These are phyloP conservation scores for Cruciata laevipes DNA, from an alignment of 257 asterid genomes.

Conservation along the genomic window DNA sequence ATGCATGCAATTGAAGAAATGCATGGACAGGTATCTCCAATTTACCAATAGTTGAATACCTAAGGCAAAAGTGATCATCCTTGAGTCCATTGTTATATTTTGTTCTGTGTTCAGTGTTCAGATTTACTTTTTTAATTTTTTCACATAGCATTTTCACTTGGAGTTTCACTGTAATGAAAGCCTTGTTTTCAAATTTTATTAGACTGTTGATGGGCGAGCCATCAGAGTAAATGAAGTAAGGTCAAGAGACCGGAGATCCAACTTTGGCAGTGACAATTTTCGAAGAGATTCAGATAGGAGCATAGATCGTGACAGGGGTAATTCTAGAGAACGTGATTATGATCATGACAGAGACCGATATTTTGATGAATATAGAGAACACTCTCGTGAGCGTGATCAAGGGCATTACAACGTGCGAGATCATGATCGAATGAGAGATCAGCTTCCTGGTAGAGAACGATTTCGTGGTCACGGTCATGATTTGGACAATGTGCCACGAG, in stretches of 20 bases:
- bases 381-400: conserved; percentile 42
- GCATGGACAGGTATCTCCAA: conserved; percentile 63
- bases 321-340: conserved; percentile 45
- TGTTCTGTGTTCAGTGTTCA: too few species aligned
- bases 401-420: conserved; percentile 30
- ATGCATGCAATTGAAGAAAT: conserved; percentile 63
- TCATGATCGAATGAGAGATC: conserved; percentile 44
- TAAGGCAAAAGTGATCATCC: neutral
- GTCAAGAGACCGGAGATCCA: conserved; percentile 54
- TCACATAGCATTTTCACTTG: neutral
- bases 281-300: conserved; percentile 49
- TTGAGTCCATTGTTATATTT: neutral
- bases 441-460: conserved; percentile 42
- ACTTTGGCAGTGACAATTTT: conserved; percentile 42
- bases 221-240: conserved; percentile 69
- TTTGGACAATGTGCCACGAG: conserved; percentile 36
- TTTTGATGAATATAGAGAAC: conserved; percentile 44
- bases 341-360: conserved; percentile 34
- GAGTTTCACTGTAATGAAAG: neutral
- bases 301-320: conserved; percentile 37
- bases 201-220: conserved; percentile 67
- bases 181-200: conserved; percentile 21
- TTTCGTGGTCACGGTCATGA: conserved; percentile 30
- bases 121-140: neutral
- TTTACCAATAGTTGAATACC: conserved; percentile 17